These are phyloP conservation scores for Botrytis tulipae DNA, from an alignment of 2,329 filamentous ascomycete species.

Conservation along the genomic window DNA sequence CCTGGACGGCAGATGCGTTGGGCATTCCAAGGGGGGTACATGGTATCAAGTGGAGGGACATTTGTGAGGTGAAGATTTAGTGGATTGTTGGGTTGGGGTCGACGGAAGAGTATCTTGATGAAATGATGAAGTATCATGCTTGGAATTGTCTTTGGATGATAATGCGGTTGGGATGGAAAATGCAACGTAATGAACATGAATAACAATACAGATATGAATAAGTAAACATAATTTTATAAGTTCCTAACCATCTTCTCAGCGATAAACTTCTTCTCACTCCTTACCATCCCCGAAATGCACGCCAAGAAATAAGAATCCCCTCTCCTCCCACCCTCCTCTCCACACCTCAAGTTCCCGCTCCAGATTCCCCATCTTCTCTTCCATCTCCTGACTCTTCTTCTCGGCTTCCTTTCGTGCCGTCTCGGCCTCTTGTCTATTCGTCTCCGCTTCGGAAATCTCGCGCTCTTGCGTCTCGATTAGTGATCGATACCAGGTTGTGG, in stretches of 20 bases:
- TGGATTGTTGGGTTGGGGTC: not conserved
- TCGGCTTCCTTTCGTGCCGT: no score
- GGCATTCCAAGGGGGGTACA: constrained; percentile 40
- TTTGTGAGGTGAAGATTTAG: constrained; percentile 30
- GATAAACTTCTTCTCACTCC: not conserved
- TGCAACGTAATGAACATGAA: not conserved
- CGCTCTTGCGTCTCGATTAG: no score
- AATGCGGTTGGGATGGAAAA: not conserved
- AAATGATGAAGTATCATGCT: not conserved
- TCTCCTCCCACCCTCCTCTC: no score
- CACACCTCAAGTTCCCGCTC: no score
- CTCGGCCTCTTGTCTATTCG: no score
- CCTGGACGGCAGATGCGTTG: constrained; percentile 39
- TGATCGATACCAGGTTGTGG: no score
- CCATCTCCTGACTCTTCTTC: no score
- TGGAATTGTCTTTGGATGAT: not conserved
- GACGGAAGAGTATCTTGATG: not conserved
- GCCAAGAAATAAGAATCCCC: no score
- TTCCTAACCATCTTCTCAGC: not conserved
- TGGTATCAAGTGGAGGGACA: constrained; percentile 37
- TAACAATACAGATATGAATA: not conserved
- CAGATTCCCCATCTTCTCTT: no score
- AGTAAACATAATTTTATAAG: not conserved
- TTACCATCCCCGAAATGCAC: no score
- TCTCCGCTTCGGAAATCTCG: no score